Conservation (phyloP, 306 rosid species). For the Sicyos edulis region DNA sequence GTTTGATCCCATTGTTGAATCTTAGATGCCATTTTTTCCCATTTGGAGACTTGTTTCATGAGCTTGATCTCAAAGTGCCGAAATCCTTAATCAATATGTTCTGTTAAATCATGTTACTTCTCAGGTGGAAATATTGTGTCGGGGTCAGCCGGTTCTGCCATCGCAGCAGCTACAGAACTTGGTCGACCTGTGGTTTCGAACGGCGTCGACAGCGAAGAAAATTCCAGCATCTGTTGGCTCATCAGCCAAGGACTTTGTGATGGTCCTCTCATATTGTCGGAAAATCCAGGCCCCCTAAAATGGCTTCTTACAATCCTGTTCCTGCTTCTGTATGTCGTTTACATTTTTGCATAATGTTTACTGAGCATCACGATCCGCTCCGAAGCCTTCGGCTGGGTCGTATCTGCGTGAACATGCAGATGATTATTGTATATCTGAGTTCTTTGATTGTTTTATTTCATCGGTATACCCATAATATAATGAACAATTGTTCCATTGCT, state of each 20-base stretch:
- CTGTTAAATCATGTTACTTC: background rate
- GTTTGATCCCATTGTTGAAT: background rate
- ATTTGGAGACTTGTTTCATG: background rate
- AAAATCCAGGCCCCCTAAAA: slow-evolving; percentile 34
- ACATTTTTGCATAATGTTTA: slow-evolving; percentile 6
- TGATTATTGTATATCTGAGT: slow-evolving; percentile 17
- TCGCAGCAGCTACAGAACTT: slow-evolving; percentile 56
- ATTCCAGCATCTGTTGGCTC: slow-evolving; percentile 73
- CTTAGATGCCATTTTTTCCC: background rate
- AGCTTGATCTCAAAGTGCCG: slow-evolving; percentile 1
- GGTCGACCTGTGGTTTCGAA: slow-evolving; percentile 80
- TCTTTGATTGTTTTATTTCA: slow-evolving; percentile 30
- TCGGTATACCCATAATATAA: slow-evolving; percentile 21
- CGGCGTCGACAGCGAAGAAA: slow-evolving; percentile 59
- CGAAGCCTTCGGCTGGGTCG: slow-evolving; percentile 7
- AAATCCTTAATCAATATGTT: background rate
- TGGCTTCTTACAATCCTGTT: background rate
- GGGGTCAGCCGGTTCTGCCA: slow-evolving; percentile 73
- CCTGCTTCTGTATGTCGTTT: background rate
- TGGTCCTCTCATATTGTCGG: slow-evolving; percentile 80
- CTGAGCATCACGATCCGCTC: background rate
- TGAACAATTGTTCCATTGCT: slow-evolving; percentile 8
- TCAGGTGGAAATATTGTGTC: slow-evolving; percentile 83
- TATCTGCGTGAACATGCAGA: slow-evolving; percentile 13
- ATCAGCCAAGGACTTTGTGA: slow-evolving; percentile 93